Conservation (phyloP, 495 filamentous ascomycete genomes). For the Penicillium cosmopolitanum region DNA sequence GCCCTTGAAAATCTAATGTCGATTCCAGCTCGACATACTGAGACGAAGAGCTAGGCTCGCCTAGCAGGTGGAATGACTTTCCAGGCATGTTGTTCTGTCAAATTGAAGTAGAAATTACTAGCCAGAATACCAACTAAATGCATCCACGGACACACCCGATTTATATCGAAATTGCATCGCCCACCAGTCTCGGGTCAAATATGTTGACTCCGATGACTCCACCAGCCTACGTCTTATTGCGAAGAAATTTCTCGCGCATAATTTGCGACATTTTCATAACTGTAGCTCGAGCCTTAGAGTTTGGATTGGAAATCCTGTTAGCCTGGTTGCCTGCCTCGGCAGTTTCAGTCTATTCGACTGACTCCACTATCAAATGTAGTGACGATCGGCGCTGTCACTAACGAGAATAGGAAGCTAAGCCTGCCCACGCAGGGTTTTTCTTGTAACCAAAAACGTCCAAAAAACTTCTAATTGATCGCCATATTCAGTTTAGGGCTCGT, state of each 20-base stretch:
- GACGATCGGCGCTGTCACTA: conserved; percentile 10
- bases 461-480: neutral
- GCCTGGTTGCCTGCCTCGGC: conserved; percentile 21
- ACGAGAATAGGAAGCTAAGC: neutral
- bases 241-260: neutral
- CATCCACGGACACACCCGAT: conserved; percentile 8
- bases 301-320: neutral
- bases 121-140: neutral
- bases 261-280: conserved; percentile 8
- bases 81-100: conserved; percentile 31
- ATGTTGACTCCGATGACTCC: conserved; percentile 9
- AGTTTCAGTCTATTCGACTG: conserved; percentile 15
- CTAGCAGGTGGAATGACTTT: conserved; percentile 48
- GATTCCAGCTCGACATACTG: conserved; percentile 42
- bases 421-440: neutral
- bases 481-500: neutral
- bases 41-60: conserved; percentile 43
- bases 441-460: neutral
- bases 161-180: conserved; percentile 16
- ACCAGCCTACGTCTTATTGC: neutral
- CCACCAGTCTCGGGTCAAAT: neutral
- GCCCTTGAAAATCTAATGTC: conserved; percentile 30
- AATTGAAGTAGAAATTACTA: neutral
- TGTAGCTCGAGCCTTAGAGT: neutral
- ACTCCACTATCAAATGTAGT: conserved; percentile 17